Conservation (phyloP, 2,329 filamentous ascomycete genomes). For the Niveomyces coronatus region DNA sequence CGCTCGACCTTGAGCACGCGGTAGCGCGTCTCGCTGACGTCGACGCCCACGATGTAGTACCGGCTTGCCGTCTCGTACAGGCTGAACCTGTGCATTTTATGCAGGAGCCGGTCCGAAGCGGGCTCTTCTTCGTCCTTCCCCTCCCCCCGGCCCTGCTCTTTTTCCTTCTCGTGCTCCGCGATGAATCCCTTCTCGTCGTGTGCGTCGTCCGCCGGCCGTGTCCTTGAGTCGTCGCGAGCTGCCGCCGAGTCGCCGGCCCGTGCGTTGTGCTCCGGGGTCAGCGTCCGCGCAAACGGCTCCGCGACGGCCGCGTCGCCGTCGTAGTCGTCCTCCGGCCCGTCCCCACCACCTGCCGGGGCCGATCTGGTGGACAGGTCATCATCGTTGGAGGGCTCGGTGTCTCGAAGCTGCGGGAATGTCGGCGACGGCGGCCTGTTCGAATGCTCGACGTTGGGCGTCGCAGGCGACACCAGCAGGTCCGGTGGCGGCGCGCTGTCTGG, state of each 20-base stretch:
- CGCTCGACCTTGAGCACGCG: constrained; percentile 92
- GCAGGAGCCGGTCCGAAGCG: constrained; percentile 29
- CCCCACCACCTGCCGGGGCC: constrained; percentile 43
- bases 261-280: constrained; percentile 36
- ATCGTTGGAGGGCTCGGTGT: constrained; percentile 22
- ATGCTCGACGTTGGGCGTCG: background rate
- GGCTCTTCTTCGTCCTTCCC: constrained; percentile 23
- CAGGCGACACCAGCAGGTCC: background rate
- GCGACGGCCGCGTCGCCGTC: constrained; percentile 49
- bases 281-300: constrained; percentile 45
- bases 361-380: background rate
- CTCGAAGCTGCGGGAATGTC: constrained; percentile 26
- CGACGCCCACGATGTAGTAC: constrained; percentile 90
- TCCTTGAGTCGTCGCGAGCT: background rate
- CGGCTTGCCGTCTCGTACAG: constrained; percentile 89
- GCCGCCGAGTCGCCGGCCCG: constrained; percentile 13
- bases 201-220: background rate
- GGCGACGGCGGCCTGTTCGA: constrained; percentile 14
- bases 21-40: constrained; percentile 80
- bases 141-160: constrained; percentile 3
- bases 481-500: background rate
- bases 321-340: constrained; percentile 40
- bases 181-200: background rate
- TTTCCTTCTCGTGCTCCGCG: background rate
- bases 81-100: constrained; percentile 92